Evolutionary conservation across 805 yeast species (phyloP), one percentile per base, ranked within the genome.

Genomic region (Alloascoidea africana): DNA sequence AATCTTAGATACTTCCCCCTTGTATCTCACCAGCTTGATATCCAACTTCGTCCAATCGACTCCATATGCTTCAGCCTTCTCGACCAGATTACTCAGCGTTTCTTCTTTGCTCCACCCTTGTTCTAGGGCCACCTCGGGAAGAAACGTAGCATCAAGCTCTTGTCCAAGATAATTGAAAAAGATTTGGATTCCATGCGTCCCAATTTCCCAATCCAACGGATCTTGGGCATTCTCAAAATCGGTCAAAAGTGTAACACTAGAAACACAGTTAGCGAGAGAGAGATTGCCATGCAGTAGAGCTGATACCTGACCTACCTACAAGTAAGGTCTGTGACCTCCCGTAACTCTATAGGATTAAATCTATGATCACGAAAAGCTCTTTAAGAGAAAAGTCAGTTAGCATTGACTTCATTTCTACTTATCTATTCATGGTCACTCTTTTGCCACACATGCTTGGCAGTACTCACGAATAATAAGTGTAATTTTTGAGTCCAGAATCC

Each of bases 81-180:
- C 59, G 2, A 89, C 70, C 30, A 93, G 63, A 45, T 82, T 68
- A 42, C 62, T 62, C 39, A 89, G 55, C 0, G 97, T 89, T 16
- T 81, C 76, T 14, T 60, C 58, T 47, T 80, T 69, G 45, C 67
- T 68, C 95, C 96, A 85, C 1, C 71, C 74, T 46, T 87, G 94
- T 46, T 89, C 97, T 3, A 60, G 65, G 16, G 96, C 94, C 1
- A 91, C 97, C 33, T 76, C 81, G 0, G 98, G 98, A 32, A 91
- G 58, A 46, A 85, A 91, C 0, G 97, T 91, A 0, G 96, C 85
- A 36, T 44, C 39, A 39, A 62, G 65, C 0, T 51, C 41, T 3
- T 57, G 50, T 2, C 68, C 65, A 4, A 51, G 46, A 15, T 58
- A 48, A 6, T 50, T 51, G 46, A 84, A 73, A 14, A 58, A 52